Base-by-base conservation (phyloP, 78 protist genomes). In the Cyanophora paradoxa region DNA sequence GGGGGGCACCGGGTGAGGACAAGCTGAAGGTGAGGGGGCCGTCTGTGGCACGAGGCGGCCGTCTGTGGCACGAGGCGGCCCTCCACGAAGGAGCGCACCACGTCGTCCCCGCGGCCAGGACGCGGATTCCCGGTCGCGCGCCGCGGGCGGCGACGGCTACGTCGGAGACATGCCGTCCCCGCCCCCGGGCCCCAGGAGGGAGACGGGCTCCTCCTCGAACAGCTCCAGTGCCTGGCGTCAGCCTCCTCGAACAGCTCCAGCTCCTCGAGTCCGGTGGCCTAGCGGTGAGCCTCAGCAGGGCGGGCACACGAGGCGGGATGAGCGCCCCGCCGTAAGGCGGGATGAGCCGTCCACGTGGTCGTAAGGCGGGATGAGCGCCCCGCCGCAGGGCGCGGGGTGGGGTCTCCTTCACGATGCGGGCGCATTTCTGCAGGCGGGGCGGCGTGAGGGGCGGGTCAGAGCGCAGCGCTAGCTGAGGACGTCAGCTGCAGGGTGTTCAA, bases 261-360 rank as follows among this genome's bases (percentile, higher is more conserved):
- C n/a, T n/a, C n/a, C 50, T 8, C 13, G 50, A 8, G 50, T 8
- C n/a, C 8, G 8, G 50, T 13, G n/a, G 50, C 50, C 50, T 44
- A 44, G 50, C 8, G 50, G 50, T 14, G 50, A 44, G 50, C n/a
- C 8, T 8, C 8, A 44, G 50, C 8, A 13, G 13, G 50, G 30
- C 7, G 8, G 59, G 59, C 4, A 52, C 13, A 79, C 83, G 16
- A 67, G 62, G 33, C n/a, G n/a, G n/a, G n/a, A n/a, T n/a, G n/a
- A n/a, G n/a, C n/a, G n/a, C n/a, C n/a, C n/a, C n/a, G 89, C 87
- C 37, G 89, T 89, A 57, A 85, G 89, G 19, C 93, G 89, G 17
- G 81, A 61, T 40, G 80, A 87, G 16, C 87, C 86, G 41, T 52
- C 56, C 37, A 7, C 34, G 58, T 88, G 62, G 65, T 87, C 72